These are phyloP conservation scores for Cryptosporidium ubiquitum DNA, from an alignment of 169 alveolate genomes.

Conservation along the genomic window DNA sequence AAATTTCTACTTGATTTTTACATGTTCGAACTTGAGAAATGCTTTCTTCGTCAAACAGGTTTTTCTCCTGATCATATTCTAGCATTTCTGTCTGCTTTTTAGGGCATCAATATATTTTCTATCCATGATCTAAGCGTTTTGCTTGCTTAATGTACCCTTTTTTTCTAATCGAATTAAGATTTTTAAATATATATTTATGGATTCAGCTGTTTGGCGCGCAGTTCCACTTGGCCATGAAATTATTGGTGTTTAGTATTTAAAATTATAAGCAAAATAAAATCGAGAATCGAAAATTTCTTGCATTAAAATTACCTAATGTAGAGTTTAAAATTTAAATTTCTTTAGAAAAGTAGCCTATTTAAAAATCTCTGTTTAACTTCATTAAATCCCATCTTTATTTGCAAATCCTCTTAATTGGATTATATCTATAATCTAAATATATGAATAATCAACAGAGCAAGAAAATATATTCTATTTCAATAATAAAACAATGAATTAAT, in stretches of 20 bases:
- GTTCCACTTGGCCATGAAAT: slow-evolving; percentile 6
- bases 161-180: not conserved
- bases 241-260: not conserved
- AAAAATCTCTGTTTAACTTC: too few species aligned
- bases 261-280: too few species aligned
- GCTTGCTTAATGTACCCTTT: not conserved
- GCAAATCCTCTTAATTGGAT: too few species aligned
- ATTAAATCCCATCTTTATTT: too few species aligned
- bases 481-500: not conserved
- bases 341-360: too few species aligned
- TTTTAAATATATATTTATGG: not conserved
- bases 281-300: too few species aligned
- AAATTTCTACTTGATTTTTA: not conserved
- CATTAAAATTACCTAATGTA: not conserved
- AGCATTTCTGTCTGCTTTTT: not conserved
- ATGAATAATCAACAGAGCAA: not conserved
- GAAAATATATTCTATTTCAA: not conserved
- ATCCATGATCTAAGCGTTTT: not conserved
- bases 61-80: not conserved
- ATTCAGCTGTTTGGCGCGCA: not conserved
- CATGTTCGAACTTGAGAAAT: not conserved
- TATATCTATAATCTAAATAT: too few species aligned
- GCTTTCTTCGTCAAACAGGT: slow-evolving; percentile 2
- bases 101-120: not conserved
- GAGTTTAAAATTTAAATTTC: too few species aligned